Evolutionary conservation across 495 filamentous ascomycete species (phyloP), one percentile per base, ranked within the genome.

Genomic region (Podospora comata): DNA sequence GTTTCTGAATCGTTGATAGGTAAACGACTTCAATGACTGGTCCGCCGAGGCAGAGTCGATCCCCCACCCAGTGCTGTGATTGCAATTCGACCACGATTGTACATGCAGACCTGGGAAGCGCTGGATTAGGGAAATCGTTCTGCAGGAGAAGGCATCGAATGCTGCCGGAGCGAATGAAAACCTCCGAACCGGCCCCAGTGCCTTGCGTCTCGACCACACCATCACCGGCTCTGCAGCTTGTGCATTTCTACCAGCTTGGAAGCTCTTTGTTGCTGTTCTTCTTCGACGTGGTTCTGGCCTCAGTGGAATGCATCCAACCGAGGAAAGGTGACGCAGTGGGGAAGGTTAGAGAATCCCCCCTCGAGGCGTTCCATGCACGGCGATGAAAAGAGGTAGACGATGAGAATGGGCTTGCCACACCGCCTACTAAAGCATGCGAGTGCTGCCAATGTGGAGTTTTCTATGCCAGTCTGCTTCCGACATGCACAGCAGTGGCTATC

Each of bases 381-480:
- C 55, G 55, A 58, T 58, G n/a, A 34, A 48, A 63, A 63, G 30
- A 48, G 30, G 61, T 19, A 39, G 61, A 39, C 32, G 61, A 63
- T 23, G 34, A 5, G 61, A 63, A 39, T 44, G 61, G 61, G 61
- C 61, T 63, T 28, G 61, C 61, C 32, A 63, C 60, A 62, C 61
- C 61, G 34, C 61, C 61, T 27, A 27, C 30, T 63, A 63, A 19
- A n/a, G 61, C 61, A 58, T 19, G 32, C 32, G 59, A 61, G 20
- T 20, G 58, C 18, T 60, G 26, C 58, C 58, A 28, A 32, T 32
- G 16, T 27, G 27, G 59, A n/a, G 28, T 32, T 32, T 32, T 18
- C 26, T n/a, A n/a, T 58, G 55, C 23, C 55, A 23, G 55, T 1
- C 61, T 63, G 61, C 61, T 63, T 63, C 61, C 61, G 61, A 53